phyloP scores from a whole-genome alignment of 805 yeast species.

The Dipodascopsis uninucleata region DNA sequence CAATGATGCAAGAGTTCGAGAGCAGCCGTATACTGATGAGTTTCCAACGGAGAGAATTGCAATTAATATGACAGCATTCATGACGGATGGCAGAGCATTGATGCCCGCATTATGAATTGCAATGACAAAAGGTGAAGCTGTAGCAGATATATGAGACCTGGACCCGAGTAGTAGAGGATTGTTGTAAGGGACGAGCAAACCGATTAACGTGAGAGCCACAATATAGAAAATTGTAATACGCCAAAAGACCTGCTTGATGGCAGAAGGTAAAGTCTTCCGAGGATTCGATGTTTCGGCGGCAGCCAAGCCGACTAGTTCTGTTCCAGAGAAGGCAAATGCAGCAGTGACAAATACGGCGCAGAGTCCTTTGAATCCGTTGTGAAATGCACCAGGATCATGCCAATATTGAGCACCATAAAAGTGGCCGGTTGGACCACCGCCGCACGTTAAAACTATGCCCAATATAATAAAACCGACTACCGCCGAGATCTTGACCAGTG shows the following conservation, averaged over 20 bases:
- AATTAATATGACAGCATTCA: slow-evolving; percentile 67
- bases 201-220: slow-evolving; percentile 51
- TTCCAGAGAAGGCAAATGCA: slow-evolving; percentile 72
- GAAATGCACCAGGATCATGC: slow-evolving; percentile 54
- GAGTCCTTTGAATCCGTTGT: slow-evolving; percentile 68
- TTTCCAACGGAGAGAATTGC: slow-evolving; percentile 72
- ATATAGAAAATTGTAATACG: slow-evolving; percentile 70
- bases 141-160: slow-evolving; percentile 51
- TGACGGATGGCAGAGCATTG: slow-evolving; percentile 59
- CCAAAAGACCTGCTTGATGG: slow-evolving; percentile 82
- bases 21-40: slow-evolving; percentile 65
- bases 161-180: slow-evolving; percentile 48
- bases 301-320: slow-evolving; percentile 69
- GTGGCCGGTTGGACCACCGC: slow-evolving; percentile 59
- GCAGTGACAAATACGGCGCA: slow-evolving; percentile 72
- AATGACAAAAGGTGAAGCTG: slow-evolving; percentile 72
- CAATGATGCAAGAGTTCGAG: slow-evolving; percentile 64
- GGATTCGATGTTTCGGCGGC: slow-evolving; percentile 77
- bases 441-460: slow-evolving; percentile 52
- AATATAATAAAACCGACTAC: slow-evolving; percentile 58
- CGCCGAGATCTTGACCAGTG: slow-evolving; percentile 54
- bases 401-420: slow-evolving; percentile 57
- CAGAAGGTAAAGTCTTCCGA: slow-evolving; percentile 60
- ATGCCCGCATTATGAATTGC: slow-evolving; percentile 67
- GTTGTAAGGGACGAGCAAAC: slow-evolving; percentile 69